phyloP scores from a whole-genome alignment of 2,329 filamentous ascomycete genomes.

The Alternaria atra region DNA sequence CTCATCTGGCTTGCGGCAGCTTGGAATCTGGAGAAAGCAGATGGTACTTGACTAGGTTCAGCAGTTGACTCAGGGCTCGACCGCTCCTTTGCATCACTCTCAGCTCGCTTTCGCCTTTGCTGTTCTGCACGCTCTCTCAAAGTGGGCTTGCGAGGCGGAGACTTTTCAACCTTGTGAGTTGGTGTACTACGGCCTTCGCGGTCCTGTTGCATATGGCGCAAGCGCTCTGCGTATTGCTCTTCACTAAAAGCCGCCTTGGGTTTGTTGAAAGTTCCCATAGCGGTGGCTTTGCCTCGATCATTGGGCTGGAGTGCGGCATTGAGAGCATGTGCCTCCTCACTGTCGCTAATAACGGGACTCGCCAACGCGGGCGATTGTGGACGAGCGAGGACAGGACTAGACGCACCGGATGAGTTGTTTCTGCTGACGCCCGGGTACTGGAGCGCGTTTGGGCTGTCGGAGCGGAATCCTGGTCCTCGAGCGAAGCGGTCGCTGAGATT shows the following conservation, averaged over 20 bases:
- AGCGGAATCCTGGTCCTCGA: slow-evolving; percentile 52
- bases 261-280: slow-evolving; percentile 75
- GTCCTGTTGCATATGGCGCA: slow-evolving; percentile 80
- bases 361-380: slow-evolving; percentile 63
- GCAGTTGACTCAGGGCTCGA: slow-evolving; percentile 42
- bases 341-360: slow-evolving; percentile 76
- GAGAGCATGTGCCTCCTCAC: slow-evolving; percentile 71
- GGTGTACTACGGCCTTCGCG: slow-evolving; percentile 63
- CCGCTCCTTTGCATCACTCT: slow-evolving; percentile 29
- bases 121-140: slow-evolving; percentile 48
- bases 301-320: slow-evolving; percentile 72
- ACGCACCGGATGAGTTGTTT: slow-evolving; percentile 47
- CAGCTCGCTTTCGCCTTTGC: slow-evolving; percentile 45
- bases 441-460: slow-evolving; percentile 58
- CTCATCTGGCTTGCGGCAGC: slow-evolving; percentile 56
- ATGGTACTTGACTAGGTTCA: slow-evolving; percentile 41
- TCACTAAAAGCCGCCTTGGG: slow-evolving; percentile 82
- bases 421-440: slow-evolving; percentile 47
- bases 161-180: slow-evolving; percentile 26
- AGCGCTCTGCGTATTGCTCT: slow-evolving; percentile 81
- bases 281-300: slow-evolving; percentile 83
- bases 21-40: slow-evolving; percentile 58
- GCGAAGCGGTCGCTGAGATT: slow-evolving; percentile 58
- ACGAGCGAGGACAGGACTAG: slow-evolving; percentile 52
- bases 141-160: slow-evolving; percentile 37